Percentiles rank a stretch among this genome's conserved stretches.
phyloP scores from a whole-genome alignment of 2,329 filamentous ascomycete genomes.

The Pestalotiopsis sp. region DNA sequence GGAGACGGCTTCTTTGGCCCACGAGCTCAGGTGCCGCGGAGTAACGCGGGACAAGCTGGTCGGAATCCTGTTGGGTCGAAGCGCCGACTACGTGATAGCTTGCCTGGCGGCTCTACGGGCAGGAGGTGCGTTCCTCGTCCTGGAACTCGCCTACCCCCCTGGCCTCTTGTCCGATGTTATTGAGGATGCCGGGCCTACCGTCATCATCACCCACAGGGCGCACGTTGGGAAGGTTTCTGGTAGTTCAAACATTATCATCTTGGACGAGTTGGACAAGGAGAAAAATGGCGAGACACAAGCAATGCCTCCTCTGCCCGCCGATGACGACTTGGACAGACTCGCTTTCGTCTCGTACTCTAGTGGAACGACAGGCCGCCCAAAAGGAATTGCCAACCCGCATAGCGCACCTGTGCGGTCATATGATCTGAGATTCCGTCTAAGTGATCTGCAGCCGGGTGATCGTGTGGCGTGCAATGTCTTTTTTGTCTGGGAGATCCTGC shows the following conservation, averaged over 20 bases:
- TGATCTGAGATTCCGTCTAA: slow-evolving; percentile 70
- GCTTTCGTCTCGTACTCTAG: slow-evolving; percentile 83
- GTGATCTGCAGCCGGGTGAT: slow-evolving; percentile 71
- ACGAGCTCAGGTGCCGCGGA: slow-evolving; percentile 65
- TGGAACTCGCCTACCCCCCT: slow-evolving; percentile 78
- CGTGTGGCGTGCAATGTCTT: slow-evolving; percentile 88
- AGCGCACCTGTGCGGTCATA: slow-evolving; percentile 75
- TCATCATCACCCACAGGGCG: slow-evolving; percentile 69
- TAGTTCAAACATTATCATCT: slow-evolving; percentile 63
- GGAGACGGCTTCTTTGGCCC: slow-evolving; percentile 66
- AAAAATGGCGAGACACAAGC: slow-evolving; percentile 38
- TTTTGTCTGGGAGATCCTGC: slow-evolving; percentile 84
- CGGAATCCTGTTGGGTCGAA: slow-evolving; percentile 74
- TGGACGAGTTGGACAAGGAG: slow-evolving; percentile 54
- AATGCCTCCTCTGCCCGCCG: slow-evolving; percentile 55
- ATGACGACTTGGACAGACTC: slow-evolving; percentile 72
- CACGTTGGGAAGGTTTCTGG: slow-evolving; percentile 69
- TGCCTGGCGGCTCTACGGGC: slow-evolving; percentile 78
- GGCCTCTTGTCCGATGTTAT: slow-evolving; percentile 76
- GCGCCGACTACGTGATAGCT: slow-evolving; percentile 78
- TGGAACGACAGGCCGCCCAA: slow-evolving; percentile 74
- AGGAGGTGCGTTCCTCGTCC: slow-evolving; percentile 78
- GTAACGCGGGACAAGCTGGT: slow-evolving; percentile 75
- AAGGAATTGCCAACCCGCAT: slow-evolving; percentile 81
- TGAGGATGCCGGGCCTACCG: slow-evolving; percentile 72